phyloP scores from a whole-genome alignment of 805 yeast genomes.

The Teunomyces atbi region DNA sequence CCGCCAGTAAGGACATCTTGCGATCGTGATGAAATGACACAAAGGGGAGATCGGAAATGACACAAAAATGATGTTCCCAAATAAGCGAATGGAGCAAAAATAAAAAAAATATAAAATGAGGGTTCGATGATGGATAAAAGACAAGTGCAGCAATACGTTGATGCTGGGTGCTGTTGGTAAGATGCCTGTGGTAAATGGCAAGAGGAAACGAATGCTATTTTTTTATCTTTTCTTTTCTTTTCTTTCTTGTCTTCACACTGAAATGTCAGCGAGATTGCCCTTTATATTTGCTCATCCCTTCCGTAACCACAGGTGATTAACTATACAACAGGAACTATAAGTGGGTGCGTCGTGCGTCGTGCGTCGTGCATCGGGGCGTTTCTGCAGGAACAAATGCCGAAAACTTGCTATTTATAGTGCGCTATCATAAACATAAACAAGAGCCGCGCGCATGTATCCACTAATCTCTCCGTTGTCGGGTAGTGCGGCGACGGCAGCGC shows the following conservation, averaged over 20 bases:
- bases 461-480: too few species aligned
- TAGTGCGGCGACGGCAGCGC: too few species aligned
- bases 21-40: background rate
- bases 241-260: too few species aligned
- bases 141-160: too few species aligned
- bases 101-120: too few species aligned
- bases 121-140: too few species aligned
- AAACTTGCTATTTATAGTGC: background rate
- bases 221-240: too few species aligned
- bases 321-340: background rate
- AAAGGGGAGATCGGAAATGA: background rate
- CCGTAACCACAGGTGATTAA: background rate
- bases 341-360: slow-evolving; percentile 1
- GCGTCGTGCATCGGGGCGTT: background rate
- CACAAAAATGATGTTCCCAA: background rate
- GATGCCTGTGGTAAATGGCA: too few species aligned
- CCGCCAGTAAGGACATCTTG: background rate
- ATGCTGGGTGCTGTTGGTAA: too few species aligned
- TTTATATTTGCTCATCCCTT: slow-evolving; percentile 1
- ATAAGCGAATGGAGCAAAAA: background rate
- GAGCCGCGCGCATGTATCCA: background rate
- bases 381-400: background rate
- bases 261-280: background rate
- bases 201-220: too few species aligned
- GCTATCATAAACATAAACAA: background rate